phyloP scores from a whole-genome alignment of 805 yeast species.

The Kuraishia piskuri region DNA sequence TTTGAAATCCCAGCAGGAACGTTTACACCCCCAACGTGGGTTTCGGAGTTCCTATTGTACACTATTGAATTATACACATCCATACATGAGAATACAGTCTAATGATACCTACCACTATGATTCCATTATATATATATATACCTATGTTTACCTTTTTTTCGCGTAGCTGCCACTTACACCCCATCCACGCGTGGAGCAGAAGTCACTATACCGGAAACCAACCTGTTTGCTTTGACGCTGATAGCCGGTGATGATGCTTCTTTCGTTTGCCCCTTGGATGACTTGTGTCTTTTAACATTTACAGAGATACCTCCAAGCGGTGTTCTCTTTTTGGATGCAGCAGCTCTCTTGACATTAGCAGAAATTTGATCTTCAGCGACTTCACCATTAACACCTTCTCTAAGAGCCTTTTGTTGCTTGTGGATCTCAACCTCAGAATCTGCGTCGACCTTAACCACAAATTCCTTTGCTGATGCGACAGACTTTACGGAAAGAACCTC shows the following conservation, averaged over 20 bases:
- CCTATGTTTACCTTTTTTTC: too few species aligned
- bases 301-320: background rate
- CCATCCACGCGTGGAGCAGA: background rate
- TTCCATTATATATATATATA: too few species aligned
- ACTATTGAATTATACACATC: background rate
- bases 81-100: background rate
- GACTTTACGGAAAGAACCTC: background rate
- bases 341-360: background rate
- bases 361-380: conserved; percentile 1
- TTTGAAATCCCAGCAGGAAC: conserved; percentile 32
- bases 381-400: background rate
- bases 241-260: background rate
- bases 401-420: background rate
- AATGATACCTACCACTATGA: background rate
- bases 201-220: background rate
- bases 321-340: background rate
- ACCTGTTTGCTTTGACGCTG: background rate
- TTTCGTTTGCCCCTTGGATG: background rate
- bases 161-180: too few species aligned
- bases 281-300: background rate
- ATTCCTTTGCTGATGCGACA: background rate
- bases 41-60: background rate
- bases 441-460: background rate
- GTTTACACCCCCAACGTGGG: background rate
- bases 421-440: background rate